These are phyloP conservation scores for Toxoplasma gondii DNA, from an alignment of 169 alveolate genomes.

Conservation along the genomic window DNA sequence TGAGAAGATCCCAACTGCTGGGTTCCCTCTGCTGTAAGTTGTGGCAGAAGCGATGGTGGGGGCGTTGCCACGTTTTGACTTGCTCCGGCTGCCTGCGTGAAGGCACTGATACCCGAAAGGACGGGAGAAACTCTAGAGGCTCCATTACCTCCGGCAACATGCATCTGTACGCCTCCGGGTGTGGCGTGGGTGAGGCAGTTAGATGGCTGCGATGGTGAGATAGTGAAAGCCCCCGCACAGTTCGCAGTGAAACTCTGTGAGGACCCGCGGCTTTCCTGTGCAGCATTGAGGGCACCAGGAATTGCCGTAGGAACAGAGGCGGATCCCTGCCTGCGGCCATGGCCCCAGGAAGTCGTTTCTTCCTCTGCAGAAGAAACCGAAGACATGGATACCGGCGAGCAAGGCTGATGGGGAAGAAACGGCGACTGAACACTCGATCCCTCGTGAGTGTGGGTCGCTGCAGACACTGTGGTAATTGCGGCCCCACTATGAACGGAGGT, in stretches of 20 bases:
- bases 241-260: not conserved
- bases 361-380: not conserved
- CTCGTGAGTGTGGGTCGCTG: not conserved
- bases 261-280: not conserved
- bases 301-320: not conserved
- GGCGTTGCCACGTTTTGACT: not conserved
- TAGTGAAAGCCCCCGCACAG: not conserved
- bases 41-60: not conserved
- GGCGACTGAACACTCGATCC: not conserved
- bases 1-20: not conserved
- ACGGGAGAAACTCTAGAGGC: not conserved
- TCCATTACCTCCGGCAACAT: not conserved
- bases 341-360: not conserved
- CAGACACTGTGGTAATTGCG: not conserved
- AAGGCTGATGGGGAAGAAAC: not conserved
- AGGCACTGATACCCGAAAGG: not conserved
- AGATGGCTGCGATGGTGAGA: not conserved
- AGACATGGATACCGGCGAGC: not conserved
- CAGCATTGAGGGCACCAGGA: not conserved
- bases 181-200: not conserved
- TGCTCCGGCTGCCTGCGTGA: not conserved
- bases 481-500: not conserved
- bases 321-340: not conserved
- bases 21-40: not conserved
- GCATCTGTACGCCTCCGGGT: not conserved